Evolutionary conservation across 129 eudicot genomes (phyloP), one percentile per base, ranked within the genome.

Genomic region (Centrapalus pauciflorus): DNA sequence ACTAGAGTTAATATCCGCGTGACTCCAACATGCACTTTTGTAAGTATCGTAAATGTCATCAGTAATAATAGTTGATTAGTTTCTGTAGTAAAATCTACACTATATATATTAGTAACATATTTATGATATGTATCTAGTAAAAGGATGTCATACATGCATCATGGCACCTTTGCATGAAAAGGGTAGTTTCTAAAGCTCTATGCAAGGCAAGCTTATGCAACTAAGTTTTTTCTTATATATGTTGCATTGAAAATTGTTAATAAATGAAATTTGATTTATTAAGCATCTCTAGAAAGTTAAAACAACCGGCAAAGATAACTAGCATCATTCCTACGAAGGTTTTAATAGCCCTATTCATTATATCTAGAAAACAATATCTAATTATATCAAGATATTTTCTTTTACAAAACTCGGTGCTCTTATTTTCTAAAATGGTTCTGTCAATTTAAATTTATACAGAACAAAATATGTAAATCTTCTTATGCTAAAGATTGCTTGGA

Each of bases 1-100:
- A 30, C 34, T 66, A 50, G 25, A 32, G 17, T 32, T 30, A 13
- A 3, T 50, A 30, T 24, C 16, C 32, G 23, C 35, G 25, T 50
- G 11, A 50, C n/a, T 50, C 12, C 21, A 66, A 66, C 48, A 32
- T 50, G 49, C 49, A 33, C 61, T 66, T 50, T 61, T 20, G 32
- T 50, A 32, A 20, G 32, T 19, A 49, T 66, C 46, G 21, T 30
- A 11, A 13, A 51, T 30, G 45, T 21, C 59, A 32, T 48, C 32
- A 0, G 23, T 30, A 50, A 49, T 49, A 28, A 27, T 16, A n/a
- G n/a, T n/a, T n/a, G n/a, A n/a, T n/a, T n/a, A n/a, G n/a, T 20
- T n/a, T 10, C 29, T 51, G 21, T 32, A 11, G 12, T 1, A 21
- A 29, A 20, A 17, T 19, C 49, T 3, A 12, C 19, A 12, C 20